These are phyloP conservation scores for Decorospora gaudefroyi DNA, from an alignment of 2,329 filamentous ascomycete genomes.

Conservation along the genomic window DNA sequence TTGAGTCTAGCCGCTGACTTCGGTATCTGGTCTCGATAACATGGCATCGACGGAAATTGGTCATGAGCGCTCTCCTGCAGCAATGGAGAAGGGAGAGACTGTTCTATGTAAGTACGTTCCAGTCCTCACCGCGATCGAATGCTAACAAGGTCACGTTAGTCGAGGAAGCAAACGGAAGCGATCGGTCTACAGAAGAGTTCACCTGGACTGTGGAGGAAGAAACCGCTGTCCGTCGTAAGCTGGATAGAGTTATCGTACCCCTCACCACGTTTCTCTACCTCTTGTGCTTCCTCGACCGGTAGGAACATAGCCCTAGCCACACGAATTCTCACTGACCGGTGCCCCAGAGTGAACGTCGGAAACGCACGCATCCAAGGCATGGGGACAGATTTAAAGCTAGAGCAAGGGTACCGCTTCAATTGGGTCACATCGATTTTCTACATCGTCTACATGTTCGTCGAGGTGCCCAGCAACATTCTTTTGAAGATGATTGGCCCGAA, in stretches of 20 bases:
- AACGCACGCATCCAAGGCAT: conserved; percentile 63
- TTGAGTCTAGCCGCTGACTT: background rate
- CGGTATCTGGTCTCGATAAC: conserved; percentile 1
- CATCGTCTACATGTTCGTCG: conserved; percentile 60
- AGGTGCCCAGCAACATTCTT: conserved; percentile 61
- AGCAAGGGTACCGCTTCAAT: conserved; percentile 57
- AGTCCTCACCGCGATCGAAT: background rate
- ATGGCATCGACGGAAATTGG: conserved; percentile 14
- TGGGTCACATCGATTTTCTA: conserved; percentile 64
- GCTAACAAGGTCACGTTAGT: conserved; percentile 22
- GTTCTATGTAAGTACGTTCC: conserved; percentile 26
- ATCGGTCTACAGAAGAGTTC: conserved; percentile 42
- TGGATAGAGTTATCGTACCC: conserved; percentile 59
- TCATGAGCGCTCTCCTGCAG: conserved; percentile 11
- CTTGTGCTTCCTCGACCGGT: conserved; percentile 56
- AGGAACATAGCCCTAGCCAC: conserved; percentile 1
- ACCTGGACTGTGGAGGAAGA: conserved; percentile 60
- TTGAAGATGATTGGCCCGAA: conserved; percentile 60
- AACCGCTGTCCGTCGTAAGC: conserved; percentile 55
- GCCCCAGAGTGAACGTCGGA: conserved; percentile 51
- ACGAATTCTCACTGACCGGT: conserved; percentile 11
- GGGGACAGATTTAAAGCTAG: conserved; percentile 55
- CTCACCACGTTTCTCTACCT: conserved; percentile 60
- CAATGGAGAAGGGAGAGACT: conserved; percentile 28
- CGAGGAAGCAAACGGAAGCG: conserved; percentile 34